Evolutionary conservation across 2,329 filamentous ascomycete species (phyloP).

Genomic region (Drechslerella coelobrocha): DNA sequence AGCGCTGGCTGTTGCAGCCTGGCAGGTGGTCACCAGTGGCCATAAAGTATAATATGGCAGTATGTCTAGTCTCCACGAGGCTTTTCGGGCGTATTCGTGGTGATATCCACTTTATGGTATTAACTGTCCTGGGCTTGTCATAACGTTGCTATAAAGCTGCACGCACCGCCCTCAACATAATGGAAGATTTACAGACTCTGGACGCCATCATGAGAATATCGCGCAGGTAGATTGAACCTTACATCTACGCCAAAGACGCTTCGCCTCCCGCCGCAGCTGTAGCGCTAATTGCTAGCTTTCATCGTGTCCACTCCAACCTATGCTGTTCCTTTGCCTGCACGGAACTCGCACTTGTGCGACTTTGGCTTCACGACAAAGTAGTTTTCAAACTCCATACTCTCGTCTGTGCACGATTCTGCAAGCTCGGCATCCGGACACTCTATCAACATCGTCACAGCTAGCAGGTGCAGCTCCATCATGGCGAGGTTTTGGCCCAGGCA

Average conservation of each 20-base stretch:
- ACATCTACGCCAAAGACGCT: not conserved
- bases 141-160: too few species aligned
- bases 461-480: conserved; percentile 32
- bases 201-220: too few species aligned
- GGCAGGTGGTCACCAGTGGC: too few species aligned
- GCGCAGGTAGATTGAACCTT: too few species aligned
- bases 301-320: not conserved
- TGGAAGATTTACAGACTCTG: too few species aligned
- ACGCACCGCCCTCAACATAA: too few species aligned
- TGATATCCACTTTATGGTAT: too few species aligned
- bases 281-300: not conserved
- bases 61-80: too few species aligned
- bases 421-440: conserved; percentile 7
- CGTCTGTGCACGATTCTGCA: conserved; percentile 24
- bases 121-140: too few species aligned
- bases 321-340: not conserved
- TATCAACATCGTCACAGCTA: conserved; percentile 13
- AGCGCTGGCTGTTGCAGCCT: not conserved
- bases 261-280: not conserved
- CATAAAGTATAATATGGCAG: too few species aligned
- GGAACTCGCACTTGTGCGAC: conserved; percentile 7
- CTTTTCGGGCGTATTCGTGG: too few species aligned
- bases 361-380: conserved; percentile 32
- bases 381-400: conserved; percentile 39
- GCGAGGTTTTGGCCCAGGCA: conserved; percentile 26